Percentiles rank a stretch among this genome's conserved stretches.
These are phyloP conservation scores for Hypoxylon lenormandii DNA, from an alignment of 495 filamentous ascomycete genomes.

Conservation along the genomic window DNA sequence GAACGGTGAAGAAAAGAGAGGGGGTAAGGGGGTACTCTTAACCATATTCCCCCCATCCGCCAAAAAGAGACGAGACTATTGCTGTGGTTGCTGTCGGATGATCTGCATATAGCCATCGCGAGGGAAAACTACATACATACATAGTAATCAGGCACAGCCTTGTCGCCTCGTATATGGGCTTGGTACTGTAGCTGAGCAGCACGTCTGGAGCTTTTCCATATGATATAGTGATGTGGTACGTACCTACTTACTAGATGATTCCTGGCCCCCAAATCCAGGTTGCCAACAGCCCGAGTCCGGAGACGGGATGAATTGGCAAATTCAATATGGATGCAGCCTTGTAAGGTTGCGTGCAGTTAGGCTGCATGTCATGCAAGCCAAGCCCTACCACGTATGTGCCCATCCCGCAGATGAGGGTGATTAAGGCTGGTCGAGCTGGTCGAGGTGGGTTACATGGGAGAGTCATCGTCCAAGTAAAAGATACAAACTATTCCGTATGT, in stretches of 20 bases:
- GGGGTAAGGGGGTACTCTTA: background rate
- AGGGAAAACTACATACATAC: background rate
- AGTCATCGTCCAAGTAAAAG: slow-evolving; percentile 13
- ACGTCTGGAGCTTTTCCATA: no score
- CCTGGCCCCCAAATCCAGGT: slow-evolving; percentile 29
- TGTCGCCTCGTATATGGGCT: slow-evolving; percentile 33
- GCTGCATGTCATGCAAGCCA: slow-evolving; percentile 47
- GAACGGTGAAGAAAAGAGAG: background rate
- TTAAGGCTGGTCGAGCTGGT: background rate
- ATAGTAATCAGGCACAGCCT: slow-evolving; percentile 37
- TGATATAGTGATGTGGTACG: background rate
- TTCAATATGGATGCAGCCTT: slow-evolving; percentile 46
- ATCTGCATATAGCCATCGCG: slow-evolving; percentile 14
- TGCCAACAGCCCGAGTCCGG: slow-evolving; percentile 42
- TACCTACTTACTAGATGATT: background rate
- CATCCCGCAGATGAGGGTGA: slow-evolving; percentile 13
- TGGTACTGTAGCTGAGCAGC: slow-evolving; percentile 29
- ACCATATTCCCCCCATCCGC: background rate
- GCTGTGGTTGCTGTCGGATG: background rate
- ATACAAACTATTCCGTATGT: no score
- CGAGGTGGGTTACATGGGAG: slow-evolving; percentile 10
- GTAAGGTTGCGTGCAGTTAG: slow-evolving; percentile 46
- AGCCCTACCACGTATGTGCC: slow-evolving; percentile 33
- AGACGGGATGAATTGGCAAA: slow-evolving; percentile 37
- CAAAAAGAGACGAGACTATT: background rate